Base-by-base conservation (phyloP, 345 rosid genomes). In the Gossypium thurberi region DNA sequence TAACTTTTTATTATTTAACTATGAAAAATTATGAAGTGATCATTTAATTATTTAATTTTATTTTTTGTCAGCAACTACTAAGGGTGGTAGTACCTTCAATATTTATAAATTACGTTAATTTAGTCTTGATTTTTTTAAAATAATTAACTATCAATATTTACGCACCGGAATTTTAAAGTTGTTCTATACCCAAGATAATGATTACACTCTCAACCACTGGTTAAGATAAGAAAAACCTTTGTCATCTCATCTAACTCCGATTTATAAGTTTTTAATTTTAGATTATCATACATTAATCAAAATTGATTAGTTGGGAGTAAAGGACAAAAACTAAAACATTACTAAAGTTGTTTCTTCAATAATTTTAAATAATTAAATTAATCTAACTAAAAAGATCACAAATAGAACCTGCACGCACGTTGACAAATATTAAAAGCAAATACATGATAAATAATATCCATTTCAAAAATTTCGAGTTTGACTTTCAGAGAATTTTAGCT, bases 151-250 rank as follows among this genome's bases (percentile, higher is more conserved):
- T 33, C 1, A 5, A 33, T 7, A 33, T 33, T 33, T 33, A 4
- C 6, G 3, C 0, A 3, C 5, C 1, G 0, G 0, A 33, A 0
- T 33, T 1, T 33, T 4, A 33, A 33, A 33, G 7, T 0, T 33
- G 0, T 0, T 5, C 1, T 5, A 33, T 33, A 1, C 1, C 0
- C 6, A 33, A 33, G 6, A 33, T 1, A 33, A 33, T 33, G 0
- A 33, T 33, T 33, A 1, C 5, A 33, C 1, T 0, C 7, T 33
- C 0, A 33, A 0, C 6, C 1, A 4, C 37, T 4, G 0, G 0
- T 33, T 4, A 33, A 33, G 6, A 33, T 33, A 33, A 33, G 0
- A 33, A 33, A 33, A 0, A 33, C 0, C 5, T 0, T 33, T 33
- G 0, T 0, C 6, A 33, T 33, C 37, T 33, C 6, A 33, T 5